These are phyloP conservation scores for Musa balbisiana DNA, from an alignment of 202 grass and related monocot genomes.

Conservation along the genomic window DNA sequence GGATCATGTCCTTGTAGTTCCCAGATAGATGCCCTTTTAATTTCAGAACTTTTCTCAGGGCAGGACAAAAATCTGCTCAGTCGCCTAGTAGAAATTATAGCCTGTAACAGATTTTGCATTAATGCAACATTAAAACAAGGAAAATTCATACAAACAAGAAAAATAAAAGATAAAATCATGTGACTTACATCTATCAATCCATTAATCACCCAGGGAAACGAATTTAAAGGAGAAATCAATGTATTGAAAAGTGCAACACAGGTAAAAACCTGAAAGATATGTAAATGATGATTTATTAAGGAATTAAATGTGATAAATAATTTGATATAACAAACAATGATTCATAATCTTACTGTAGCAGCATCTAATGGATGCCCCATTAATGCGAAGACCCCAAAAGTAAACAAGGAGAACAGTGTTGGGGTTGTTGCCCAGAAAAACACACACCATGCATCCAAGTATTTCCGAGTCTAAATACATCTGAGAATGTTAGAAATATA, in stretches of 20 bases:
- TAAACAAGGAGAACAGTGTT: constrained; percentile 87
- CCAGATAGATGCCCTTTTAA: constrained; percentile 5
- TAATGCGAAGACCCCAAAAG: constrained; percentile 76
- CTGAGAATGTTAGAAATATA: constrained; percentile 25
- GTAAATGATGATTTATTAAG: constrained; percentile 9
- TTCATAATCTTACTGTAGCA: constrained; percentile 66
- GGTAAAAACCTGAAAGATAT: constrained; percentile 82
- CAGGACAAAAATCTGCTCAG: constrained; percentile 72
- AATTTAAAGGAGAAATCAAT: constrained; percentile 91
- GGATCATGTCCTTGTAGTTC: constrained; percentile 25
- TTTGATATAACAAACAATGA: constrained; percentile 25
- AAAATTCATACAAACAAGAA: background rate
- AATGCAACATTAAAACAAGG: background rate
- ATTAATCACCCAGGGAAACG: constrained; percentile 97
- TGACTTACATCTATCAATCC: constrained; percentile 95
- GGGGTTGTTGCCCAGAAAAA: constrained; percentile 98
- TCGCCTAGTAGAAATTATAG: constrained; percentile 78
- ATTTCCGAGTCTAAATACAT: constrained; percentile 71
- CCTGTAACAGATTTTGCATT: constrained; percentile 35
- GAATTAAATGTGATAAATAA: constrained; percentile 10
- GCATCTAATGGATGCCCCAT: constrained; percentile 82
- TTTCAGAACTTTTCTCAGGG: constrained; percentile 45
- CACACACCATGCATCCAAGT: constrained; percentile 98
- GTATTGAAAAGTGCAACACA: constrained; percentile 97
- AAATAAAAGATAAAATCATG: constrained; percentile 3